Evolutionary conservation across 495 filamentous ascomycete genomes (phyloP), one percentile per base, ranked within the genome.

Genomic region (Entonaema liquescens): DNA sequence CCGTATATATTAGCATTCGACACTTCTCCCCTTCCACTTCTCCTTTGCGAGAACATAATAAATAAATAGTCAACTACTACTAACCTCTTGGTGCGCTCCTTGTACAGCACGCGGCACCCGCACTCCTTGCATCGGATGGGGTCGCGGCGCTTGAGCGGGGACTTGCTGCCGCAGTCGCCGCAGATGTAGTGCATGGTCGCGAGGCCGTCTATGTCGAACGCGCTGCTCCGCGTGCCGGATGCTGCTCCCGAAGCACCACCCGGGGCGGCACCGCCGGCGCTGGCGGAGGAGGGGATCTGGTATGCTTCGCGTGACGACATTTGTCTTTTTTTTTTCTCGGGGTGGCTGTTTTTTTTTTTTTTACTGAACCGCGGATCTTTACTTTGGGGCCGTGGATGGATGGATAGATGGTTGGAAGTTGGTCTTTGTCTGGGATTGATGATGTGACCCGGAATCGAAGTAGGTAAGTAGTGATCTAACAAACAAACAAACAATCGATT

Each of bases 81-180:
- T 80, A 79, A 98, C 95, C 96, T 87, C 86, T 97, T 98, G 33
- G 95, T 99, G 74, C 95, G 83, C 88, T 97, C 93, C 87, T 99
- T 99, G 81, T 98, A 98, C 66, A 99, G 82, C 57, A 99, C 93
- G 66, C 95, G 91, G 77, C 97, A 93, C 25, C 95, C 96, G 78
- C 95, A 99, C 80, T 95, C 93, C 81, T 94, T 93, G 84, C 95
- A 99, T 26, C 95, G 89, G 72, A 98, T 96, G 60, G 91, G 90
- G 73, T 97, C 94, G 61, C 89, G 92, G 66, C 91, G 87, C 81
- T 92, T 91, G 72, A 98, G 83, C 8, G 89, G 85, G 21, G 97
- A 93, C 64, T 91, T 90, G 59, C 87, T 82, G 62, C 92, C 92
- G 85, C 95, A 99, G 82, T 98, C 93, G 78, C 94, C 95, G 84